phyloP scores from a whole-genome alignment of 2,329 filamentous ascomycete genomes.

The Torrubiella hemipterigena region DNA sequence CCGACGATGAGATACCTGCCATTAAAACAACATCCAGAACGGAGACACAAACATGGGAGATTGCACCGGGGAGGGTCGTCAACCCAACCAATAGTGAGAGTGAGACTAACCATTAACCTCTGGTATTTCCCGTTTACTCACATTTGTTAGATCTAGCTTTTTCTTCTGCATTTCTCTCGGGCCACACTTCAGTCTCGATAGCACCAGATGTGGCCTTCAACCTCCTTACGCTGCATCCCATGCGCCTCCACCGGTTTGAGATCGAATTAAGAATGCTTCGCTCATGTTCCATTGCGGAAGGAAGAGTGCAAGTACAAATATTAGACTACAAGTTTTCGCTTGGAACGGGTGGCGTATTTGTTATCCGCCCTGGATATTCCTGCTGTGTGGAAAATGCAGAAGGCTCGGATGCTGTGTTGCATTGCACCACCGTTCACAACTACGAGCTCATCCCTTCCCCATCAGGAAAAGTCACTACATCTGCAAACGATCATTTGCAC shows the following conservation, averaged over 20 bases:
- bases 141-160: slow-evolving; percentile 27
- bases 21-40: no score
- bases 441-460: slow-evolving; percentile 8
- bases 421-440: slow-evolving; percentile 22
- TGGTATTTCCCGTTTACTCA: neutral
- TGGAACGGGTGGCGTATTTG: slow-evolving; percentile 32
- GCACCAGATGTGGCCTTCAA: slow-evolving; percentile 26
- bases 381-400: slow-evolving; percentile 29
- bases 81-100: slow-evolving; percentile 19
- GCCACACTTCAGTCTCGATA: slow-evolving; percentile 21
- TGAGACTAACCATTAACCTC: slow-evolving; percentile 12
- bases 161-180: slow-evolving; percentile 28
- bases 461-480: neutral
- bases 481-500: no score
- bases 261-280: slow-evolving; percentile 19
- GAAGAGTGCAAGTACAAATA: slow-evolving; percentile 27
- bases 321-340: slow-evolving; percentile 24
- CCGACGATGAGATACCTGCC: no score
- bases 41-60: slow-evolving; percentile 31
- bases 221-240: slow-evolving; percentile 26
- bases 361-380: slow-evolving; percentile 22
- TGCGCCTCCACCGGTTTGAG: slow-evolving; percentile 18
- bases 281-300: slow-evolving; percentile 25
- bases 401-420: slow-evolving; percentile 31
- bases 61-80: slow-evolving; percentile 28